Evolutionary conservation across 768 basidiomycete genomes (phyloP).

Genomic region (Boletus pseudo-olivaceus): DNA sequence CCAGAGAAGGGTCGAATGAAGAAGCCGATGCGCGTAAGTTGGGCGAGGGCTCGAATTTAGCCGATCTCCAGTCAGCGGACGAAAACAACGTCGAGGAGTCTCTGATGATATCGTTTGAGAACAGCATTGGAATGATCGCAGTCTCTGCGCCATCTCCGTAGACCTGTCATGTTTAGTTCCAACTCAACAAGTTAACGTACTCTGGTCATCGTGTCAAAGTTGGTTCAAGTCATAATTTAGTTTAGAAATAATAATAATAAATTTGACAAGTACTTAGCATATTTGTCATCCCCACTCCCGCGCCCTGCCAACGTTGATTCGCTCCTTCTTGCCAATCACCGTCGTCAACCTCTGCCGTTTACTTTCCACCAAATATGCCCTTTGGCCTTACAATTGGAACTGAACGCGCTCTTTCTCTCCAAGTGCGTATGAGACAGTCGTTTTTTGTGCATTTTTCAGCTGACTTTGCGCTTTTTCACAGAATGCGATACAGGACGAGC

Average conservation of each 20-base stretch:
- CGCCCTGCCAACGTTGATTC: conserved; percentile 19
- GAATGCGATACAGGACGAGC: conserved; percentile 81
- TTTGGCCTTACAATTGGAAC: conserved; percentile 79
- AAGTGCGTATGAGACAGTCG: conserved; percentile 41
- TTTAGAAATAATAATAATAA: neutral
- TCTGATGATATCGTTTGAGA: neutral
- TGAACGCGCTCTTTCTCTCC: conserved; percentile 67
- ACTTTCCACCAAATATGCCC: conserved; percentile 42
- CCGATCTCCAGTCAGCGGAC: neutral
- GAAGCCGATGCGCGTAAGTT: neutral
- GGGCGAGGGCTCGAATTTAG: neutral
- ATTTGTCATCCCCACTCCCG: conserved; percentile 26
- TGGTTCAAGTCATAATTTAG: neutral
- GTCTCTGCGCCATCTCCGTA: neutral
- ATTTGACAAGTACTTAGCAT: conserved; percentile 13
- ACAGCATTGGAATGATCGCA: neutral
- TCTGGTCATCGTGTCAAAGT: neutral
- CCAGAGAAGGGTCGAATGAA: neutral
- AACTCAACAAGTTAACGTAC: neutral
- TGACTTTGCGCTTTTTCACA: conserved; percentile 28
- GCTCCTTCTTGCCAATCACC: conserved; percentile 26
- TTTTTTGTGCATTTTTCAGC: conserved; percentile 11
- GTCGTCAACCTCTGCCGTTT: conserved; percentile 23
- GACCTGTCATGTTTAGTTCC: conserved; percentile 4
- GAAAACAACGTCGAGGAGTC: neutral